Evolutionary conservation across 805 yeast species (phyloP), one percentile per base, ranked within the genome.

Genomic region (Wickerhamomyces queroliae): DNA sequence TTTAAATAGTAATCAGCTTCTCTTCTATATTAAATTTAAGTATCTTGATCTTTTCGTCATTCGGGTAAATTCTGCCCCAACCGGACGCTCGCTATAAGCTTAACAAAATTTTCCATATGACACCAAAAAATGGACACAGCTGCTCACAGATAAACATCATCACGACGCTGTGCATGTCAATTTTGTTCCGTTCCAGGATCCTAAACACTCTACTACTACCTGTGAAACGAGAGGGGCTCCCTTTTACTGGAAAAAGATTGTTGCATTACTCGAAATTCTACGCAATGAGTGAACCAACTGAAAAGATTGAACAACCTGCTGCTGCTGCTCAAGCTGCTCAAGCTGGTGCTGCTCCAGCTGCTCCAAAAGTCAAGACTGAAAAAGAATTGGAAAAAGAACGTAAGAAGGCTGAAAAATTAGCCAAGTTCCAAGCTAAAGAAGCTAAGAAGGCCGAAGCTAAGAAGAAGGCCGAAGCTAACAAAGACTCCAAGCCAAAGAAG

Each of bases 341-440:
- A 26, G 45, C 20, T 41, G 33, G 39, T 18, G 18, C 37, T 32
- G 67, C 55, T 44, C 67, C 59, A 45, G 66, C 64, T 28, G 40
- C 47, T 15, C 56, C 55, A 47, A 72, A 69, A 52, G 77, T 69
- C 30, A 84, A 83, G 65, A 79, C 88, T 31, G 83, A 82, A 45
- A 85, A 85, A 60, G 87, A 85, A 65, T 70, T 86, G 39, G 95
- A 87, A 62, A 87, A 85, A 57, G 95, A 87, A 69, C 73, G 82
- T 58, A 81, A 87, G 70, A 78, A 86, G 72, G 90, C 95, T 47
- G 93, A 87, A 70, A 82, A 87, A 62, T 66, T 86, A 54, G 83
- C 93, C 62, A 80, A 88, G 64, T 87, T 90, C 65, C 75, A 81
- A 54, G 95, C 98, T 43, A 79, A 83, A 55, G 74, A 84, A 66